Evolutionary conservation across 495 filamentous ascomycete genomes (phyloP).

Genomic region (Penicillium roqueforti): DNA sequence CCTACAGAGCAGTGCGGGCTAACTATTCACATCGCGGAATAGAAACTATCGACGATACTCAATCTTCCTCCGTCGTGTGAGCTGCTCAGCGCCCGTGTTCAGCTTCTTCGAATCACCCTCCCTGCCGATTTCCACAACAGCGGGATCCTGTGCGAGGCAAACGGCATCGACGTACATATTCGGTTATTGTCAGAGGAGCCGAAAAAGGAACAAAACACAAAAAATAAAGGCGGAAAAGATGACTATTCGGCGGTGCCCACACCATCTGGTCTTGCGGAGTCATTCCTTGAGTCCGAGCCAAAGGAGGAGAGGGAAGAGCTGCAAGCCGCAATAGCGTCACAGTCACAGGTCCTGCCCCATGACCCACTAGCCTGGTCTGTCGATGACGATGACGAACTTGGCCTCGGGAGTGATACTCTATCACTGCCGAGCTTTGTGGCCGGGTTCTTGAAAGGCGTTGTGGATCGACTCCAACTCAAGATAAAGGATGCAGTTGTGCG

Average conservation of each 20-base stretch:
- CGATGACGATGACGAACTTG: conserved; percentile 59
- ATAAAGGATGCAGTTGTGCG: conserved; percentile 65
- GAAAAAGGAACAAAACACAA: conserved; percentile 7
- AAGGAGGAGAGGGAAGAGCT: conserved; percentile 68
- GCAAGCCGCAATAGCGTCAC: conserved; percentile 68
- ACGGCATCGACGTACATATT: conserved; percentile 69
- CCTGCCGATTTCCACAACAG: conserved; percentile 78
- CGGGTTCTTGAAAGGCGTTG: conserved; percentile 75
- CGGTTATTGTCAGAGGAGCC: conserved; percentile 35
- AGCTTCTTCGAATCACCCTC: conserved; percentile 68
- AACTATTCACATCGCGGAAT: conserved; percentile 13
- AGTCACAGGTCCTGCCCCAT: conserved; percentile 45
- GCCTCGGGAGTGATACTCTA: conserved; percentile 66
- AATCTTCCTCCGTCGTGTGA: conserved; percentile 65
- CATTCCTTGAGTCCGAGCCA: conserved; percentile 80
- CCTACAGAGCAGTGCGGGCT: conserved; percentile 5
- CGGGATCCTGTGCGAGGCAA: conserved; percentile 69
- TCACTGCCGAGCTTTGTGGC: conserved; percentile 79
- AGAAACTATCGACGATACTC: conserved; percentile 73
- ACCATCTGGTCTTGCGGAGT: conserved; percentile 78
- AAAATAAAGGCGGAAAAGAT: conserved; percentile 2
- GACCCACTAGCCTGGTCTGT: conserved; percentile 47
- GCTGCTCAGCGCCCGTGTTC: conserved; percentile 64
- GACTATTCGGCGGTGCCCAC: conserved; percentile 51
- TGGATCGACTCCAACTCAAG: conserved; percentile 70